These are phyloP conservation scores for Austroboletus niveus DNA, from an alignment of 1,284 basidiomycete genomes.

Conservation along the genomic window DNA sequence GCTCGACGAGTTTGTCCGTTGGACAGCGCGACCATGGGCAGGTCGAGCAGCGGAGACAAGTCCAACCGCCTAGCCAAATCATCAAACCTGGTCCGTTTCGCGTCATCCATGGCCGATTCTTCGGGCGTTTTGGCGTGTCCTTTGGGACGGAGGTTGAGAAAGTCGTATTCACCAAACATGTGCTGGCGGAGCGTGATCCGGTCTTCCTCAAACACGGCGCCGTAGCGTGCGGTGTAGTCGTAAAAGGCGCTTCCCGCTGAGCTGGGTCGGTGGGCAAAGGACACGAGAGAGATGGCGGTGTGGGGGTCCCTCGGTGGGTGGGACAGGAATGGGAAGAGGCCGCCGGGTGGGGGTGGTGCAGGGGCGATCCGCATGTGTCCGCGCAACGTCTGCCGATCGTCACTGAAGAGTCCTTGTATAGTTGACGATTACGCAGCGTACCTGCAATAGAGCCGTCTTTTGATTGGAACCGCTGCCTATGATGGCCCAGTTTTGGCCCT, in stretches of 20 bases:
- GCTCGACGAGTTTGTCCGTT: slow-evolving; percentile 93
- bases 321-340: slow-evolving; percentile 72
- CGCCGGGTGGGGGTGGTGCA: slow-evolving; percentile 53
- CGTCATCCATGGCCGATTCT: slow-evolving; percentile 16
- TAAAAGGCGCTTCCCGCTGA: slow-evolving; percentile 74
- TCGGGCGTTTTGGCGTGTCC: slow-evolving; percentile 20
- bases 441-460: slow-evolving; percentile 60
- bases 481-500: slow-evolving; percentile 72
- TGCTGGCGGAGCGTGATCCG: slow-evolving; percentile 68
- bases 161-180: slow-evolving; percentile 55
- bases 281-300: slow-evolving; percentile 60
- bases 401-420: background rate
- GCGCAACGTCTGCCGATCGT: slow-evolving; percentile 52
- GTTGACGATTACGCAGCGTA: slow-evolving; percentile 23
- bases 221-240: slow-evolving; percentile 90
- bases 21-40: slow-evolving; percentile 81
- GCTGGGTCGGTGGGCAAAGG: slow-evolving; percentile 66
- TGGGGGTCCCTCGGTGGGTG: slow-evolving; percentile 43
- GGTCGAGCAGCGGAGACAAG: slow-evolving; percentile 63
- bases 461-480: slow-evolving; percentile 54
- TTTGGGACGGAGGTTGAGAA: slow-evolving; percentile 30
- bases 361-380: slow-evolving; percentile 70
- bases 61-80: slow-evolving; percentile 52
- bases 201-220: slow-evolving; percentile 82
- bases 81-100: slow-evolving; percentile 42